Percentiles rank a stretch among this genome's conserved stretches.
Conservation (phyloP, 192 early-diverging fungal species). For the Tieghemiomyces parasiticus region DNA sequence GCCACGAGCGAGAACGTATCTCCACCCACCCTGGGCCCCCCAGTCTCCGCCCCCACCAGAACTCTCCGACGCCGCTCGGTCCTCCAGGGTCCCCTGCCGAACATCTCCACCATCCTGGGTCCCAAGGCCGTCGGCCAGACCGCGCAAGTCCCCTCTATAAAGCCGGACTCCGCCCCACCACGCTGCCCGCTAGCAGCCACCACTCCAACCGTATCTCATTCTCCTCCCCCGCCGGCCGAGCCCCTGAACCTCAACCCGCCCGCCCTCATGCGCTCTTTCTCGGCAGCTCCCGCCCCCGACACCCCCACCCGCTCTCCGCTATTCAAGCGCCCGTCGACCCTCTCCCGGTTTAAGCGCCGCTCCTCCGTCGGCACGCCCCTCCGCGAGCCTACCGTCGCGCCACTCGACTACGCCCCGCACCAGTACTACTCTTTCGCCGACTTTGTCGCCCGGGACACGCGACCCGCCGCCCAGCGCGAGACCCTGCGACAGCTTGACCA, state of each 20-base stretch:
- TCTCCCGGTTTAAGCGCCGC: not conserved
- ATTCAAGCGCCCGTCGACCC: not conserved
- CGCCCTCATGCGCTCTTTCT: not conserved
- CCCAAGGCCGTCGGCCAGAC: too few relatives aligned
- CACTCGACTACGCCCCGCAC: slow-evolving; percentile 1
- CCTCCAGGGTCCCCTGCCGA: not conserved
- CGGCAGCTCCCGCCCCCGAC: not conserved
- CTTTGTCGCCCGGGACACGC: not conserved
- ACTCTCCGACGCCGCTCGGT: not conserved
- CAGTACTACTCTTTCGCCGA: slow-evolving; percentile 2
- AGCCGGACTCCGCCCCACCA: not conserved
- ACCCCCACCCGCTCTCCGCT: not conserved
- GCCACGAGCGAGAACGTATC: not conserved
- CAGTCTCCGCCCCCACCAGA: too few relatives aligned
- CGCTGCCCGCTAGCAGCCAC: not conserved
- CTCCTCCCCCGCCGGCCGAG: not conserved
- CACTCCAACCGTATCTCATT: not conserved
- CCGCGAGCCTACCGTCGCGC: not conserved
- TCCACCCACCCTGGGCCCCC: not conserved
- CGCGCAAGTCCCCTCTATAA: too few relatives aligned
- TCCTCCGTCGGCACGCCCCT: not conserved
- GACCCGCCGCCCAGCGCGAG: not conserved
- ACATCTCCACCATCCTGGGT: not conserved
- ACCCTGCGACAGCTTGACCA: not conserved
- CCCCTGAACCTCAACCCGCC: not conserved